Evolutionary conservation across 495 filamentous ascomycete genomes (phyloP).

Genomic region (Parathielavia appendiculata): DNA sequence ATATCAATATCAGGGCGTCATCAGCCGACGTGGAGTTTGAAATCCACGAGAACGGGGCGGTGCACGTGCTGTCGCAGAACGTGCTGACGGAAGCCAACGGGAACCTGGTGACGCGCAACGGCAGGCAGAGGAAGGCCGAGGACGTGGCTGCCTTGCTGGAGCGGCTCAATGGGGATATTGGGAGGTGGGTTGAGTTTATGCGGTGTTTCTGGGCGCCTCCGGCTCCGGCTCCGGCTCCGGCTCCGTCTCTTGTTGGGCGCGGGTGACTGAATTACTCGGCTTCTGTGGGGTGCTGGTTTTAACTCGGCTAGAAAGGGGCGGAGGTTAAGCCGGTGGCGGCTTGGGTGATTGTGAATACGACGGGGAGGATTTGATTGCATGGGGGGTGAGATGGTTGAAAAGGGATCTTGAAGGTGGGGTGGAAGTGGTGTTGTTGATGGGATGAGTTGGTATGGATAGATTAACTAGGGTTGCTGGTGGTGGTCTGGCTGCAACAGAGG

Average conservation of each 20-base stretch:
- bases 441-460: too few species aligned
- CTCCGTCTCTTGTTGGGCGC: too few species aligned
- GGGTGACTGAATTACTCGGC: too few species aligned
- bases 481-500: too few species aligned
- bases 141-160: constrained; percentile 38
- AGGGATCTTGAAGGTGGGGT: not conserved
- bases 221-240: too few species aligned
- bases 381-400: not conserved
- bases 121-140: constrained; percentile 21
- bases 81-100: constrained; percentile 29
- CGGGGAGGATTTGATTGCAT: not conserved
- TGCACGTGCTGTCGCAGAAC: constrained; percentile 44
- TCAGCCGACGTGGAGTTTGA: constrained; percentile 51
- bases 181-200: constrained; percentile 54
- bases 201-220: constrained; percentile 32
- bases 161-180: constrained; percentile 43
- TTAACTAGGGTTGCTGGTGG: too few species aligned
- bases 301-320: too few species aligned
- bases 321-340: too few species aligned
- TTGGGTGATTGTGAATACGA: too few species aligned
- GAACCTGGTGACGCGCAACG: constrained; percentile 21
- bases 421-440: too few species aligned
- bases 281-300: too few species aligned
- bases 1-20: not conserved
- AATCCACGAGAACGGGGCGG: constrained; percentile 56